Evolutionary conservation across 352 stramenopile species (phyloP).

Genomic region (Blastocystis sp.): DNA sequence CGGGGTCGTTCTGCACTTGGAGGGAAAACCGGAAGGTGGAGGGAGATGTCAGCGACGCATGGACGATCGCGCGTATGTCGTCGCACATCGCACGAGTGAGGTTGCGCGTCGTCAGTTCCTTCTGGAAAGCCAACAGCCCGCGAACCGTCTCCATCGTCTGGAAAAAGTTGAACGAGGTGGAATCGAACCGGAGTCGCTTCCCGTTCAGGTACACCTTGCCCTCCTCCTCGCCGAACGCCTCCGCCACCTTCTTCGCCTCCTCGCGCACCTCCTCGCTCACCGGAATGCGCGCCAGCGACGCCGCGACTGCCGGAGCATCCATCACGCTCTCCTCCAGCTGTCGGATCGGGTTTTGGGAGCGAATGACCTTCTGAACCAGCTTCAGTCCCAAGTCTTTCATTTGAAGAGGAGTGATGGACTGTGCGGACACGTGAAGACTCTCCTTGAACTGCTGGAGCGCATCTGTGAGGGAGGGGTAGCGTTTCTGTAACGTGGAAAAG

Average conservation of each 20-base stretch:
- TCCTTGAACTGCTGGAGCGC: slow-evolving; percentile 73
- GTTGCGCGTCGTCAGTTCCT: neutral
- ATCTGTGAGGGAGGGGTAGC: slow-evolving; percentile 75
- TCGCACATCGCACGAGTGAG: neutral
- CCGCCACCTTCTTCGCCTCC: slow-evolving; percentile 78
- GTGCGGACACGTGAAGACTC: slow-evolving; percentile 76
- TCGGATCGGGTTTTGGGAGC: slow-evolving; percentile 82
- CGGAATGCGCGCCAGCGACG: slow-evolving; percentile 75
- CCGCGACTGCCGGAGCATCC: slow-evolving; percentile 83
- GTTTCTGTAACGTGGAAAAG: slow-evolving; percentile 76
- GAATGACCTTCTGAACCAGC: slow-evolving; percentile 81
- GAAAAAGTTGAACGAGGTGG: slow-evolving; percentile 88
- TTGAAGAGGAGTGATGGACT: slow-evolving; percentile 79
- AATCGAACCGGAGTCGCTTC: slow-evolving; percentile 82
- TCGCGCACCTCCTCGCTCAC: slow-evolving; percentile 75
- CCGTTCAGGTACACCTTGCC: slow-evolving; percentile 87
- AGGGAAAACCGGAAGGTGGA: slow-evolving; percentile 74
- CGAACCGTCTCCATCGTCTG: slow-evolving; percentile 84
- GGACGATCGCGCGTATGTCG: neutral
- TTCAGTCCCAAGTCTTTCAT: slow-evolving; percentile 86
- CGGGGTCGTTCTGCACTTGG: slow-evolving; percentile 75
- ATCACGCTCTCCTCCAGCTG: slow-evolving; percentile 83
- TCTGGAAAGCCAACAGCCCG: slow-evolving; percentile 63
- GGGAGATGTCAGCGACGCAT: neutral
- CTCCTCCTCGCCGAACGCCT: slow-evolving; percentile 76